Conservation (phyloP, 371 early-diverging fungal genomes). For the Blakeslea trispora region DNA sequence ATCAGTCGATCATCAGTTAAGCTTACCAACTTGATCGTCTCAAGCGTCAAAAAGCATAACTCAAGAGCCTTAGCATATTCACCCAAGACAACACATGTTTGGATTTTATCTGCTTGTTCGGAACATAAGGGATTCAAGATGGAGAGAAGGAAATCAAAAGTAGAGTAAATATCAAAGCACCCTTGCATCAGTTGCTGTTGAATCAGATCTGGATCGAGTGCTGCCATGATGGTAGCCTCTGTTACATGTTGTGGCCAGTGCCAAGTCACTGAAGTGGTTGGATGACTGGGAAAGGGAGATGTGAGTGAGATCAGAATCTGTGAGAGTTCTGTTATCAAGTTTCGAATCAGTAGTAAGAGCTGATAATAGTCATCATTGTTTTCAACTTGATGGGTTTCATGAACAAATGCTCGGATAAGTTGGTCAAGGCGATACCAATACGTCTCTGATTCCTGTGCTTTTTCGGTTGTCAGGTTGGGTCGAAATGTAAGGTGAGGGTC, state of each 20-base stretch:
- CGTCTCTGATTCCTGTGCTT: conserved; percentile 10
- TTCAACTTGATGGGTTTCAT: background rate
- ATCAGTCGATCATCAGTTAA: background rate
- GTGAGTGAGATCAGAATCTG: conserved; percentile 15
- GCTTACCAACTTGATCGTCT: conserved; percentile 73
- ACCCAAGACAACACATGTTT: conserved; percentile 26
- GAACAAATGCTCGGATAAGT: conserved; percentile 9
- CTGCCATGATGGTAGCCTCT: conserved; percentile 11
- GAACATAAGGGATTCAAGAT: conserved; percentile 56
- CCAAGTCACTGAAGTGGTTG: conserved; percentile 12
- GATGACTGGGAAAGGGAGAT: conserved; percentile 45
- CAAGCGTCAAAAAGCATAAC: conserved; percentile 66
- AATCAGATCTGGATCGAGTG: conserved; percentile 46
- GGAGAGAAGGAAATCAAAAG: conserved; percentile 57
- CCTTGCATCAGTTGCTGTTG: conserved; percentile 48
- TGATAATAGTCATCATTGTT: conserved; percentile 4
- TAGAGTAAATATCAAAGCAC: conserved; percentile 52
- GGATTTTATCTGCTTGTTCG: conserved; percentile 29
- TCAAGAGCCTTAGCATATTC: conserved; percentile 57
- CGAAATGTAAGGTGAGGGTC: conserved; percentile 76
- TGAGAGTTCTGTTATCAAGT: conserved; percentile 19
- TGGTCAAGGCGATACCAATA: conserved; percentile 21
- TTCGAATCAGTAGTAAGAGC: conserved; percentile 9
- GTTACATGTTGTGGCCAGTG: conserved; percentile 26
- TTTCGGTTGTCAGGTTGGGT: conserved; percentile 59